A percentile compares a stretch with the other conserved stretches of the same genome.
These are phyloP conservation scores for Penicillium herquei DNA, from an alignment of 495 filamentous ascomycete species.

Conservation along the genomic window DNA sequence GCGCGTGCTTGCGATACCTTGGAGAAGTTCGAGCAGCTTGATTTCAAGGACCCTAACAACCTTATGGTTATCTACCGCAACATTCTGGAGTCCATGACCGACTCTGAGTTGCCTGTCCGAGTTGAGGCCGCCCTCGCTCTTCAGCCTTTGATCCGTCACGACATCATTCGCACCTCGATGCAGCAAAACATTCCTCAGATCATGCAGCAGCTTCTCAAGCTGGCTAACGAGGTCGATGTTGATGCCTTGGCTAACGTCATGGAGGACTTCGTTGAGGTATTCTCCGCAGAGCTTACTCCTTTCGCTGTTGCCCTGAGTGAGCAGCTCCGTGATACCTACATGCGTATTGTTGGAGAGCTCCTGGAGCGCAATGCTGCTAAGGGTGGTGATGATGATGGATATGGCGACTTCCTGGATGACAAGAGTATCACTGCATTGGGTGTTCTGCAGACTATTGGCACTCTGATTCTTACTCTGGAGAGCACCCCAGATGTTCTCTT, in stretches of 20 bases:
- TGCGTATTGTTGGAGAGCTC: conserved; percentile 89
- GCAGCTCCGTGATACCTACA: conserved; percentile 93
- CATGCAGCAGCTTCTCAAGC: conserved; percentile 96
- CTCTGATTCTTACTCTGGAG: conserved; percentile 92
- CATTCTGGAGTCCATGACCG: conserved; percentile 95
- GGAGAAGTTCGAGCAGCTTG: conserved; percentile 94
- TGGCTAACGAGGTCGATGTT: conserved; percentile 94
- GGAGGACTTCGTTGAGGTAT: conserved; percentile 99
- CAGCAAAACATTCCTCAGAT: conserved; percentile 98
- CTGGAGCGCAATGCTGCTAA: conserved; percentile 75
- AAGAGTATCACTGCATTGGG: conserved; percentile 98
- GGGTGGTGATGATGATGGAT: conserved; percentile 68
- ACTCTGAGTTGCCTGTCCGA: conserved; percentile 83
- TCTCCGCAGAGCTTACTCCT: conserved; percentile 90
- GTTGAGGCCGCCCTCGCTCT: conserved; percentile 93
- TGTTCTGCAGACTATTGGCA: conserved; percentile 96
- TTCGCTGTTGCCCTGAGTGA: conserved; percentile 98
- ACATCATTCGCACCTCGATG: conserved; percentile 90
- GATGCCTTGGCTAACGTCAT: conserved; percentile 97
- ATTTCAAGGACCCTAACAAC: conserved; percentile 94
- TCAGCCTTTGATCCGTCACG: conserved; percentile 93
- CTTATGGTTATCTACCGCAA: conserved; percentile 93
- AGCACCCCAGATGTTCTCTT: conserved; percentile 92
- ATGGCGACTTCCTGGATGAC: conserved; percentile 91
- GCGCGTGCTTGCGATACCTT: conserved; percentile 95